Evolutionary conservation across 441 rosid species (phyloP).

Genomic region (Breynia disticha): DNA sequence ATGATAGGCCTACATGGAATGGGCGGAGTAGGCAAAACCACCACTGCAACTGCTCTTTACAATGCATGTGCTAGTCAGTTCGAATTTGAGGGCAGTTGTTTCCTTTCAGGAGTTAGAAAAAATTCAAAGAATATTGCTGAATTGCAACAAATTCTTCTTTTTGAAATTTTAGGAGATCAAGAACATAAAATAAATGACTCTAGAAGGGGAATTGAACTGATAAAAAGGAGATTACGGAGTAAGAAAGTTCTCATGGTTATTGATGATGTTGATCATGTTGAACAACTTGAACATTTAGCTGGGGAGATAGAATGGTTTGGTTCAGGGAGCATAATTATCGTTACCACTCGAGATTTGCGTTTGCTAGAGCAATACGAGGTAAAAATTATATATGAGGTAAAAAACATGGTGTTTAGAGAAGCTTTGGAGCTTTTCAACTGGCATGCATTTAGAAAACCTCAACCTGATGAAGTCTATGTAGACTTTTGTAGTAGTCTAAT

Average conservation of each 20-base stretch:
- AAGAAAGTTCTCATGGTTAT: slow-evolving; percentile 16
- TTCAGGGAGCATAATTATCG: slow-evolving; percentile 16
- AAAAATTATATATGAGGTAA: neutral
- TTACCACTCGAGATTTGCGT: slow-evolving; percentile 15
- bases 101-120: neutral
- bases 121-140: neutral
- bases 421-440: slow-evolving; percentile 16
- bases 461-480: neutral
- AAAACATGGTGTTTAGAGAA: slow-evolving; percentile 4
- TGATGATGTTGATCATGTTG: slow-evolving; percentile 16
- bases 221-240: slow-evolving; percentile 7
- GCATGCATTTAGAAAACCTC: slow-evolving; percentile 11
- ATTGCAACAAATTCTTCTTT: neutral
- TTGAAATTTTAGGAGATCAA: neutral
- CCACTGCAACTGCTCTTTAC: neutral
- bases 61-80: neutral
- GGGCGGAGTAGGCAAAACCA: neutral
- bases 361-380: slow-evolving; percentile 8
- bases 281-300: slow-evolving; percentile 9
- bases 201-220: neutral
- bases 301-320: slow-evolving; percentile 11
- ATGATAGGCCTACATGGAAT: neutral
- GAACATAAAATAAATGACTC: neutral
- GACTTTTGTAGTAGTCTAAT: too few species aligned
- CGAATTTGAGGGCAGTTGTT: neutral